Conservation (phyloP, 116 monocot species). For the Iris pallida region DNA sequence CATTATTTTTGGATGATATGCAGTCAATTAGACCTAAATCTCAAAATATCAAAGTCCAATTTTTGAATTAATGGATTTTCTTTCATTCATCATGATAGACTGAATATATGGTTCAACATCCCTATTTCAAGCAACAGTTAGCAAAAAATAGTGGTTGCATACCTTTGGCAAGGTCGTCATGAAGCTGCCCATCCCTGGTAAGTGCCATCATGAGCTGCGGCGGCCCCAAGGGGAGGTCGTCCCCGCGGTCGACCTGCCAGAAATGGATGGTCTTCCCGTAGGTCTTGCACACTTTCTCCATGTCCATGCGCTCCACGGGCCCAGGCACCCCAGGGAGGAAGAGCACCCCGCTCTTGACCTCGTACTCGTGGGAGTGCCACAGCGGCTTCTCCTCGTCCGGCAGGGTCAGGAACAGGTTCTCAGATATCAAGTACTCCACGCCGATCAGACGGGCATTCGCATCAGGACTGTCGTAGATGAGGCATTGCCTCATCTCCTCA, state of each 20-base stretch:
- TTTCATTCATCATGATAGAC: too few species aligned
- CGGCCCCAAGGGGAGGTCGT: constrained; percentile 47
- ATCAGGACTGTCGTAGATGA: constrained; percentile 64
- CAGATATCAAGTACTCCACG: constrained; percentile 65
- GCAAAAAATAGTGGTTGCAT: not conserved
- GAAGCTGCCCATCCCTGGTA: constrained; percentile 67
- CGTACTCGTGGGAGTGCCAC: constrained; percentile 92
- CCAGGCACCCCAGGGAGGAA: constrained; percentile 68
- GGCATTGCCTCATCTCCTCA: constrained; percentile 80
- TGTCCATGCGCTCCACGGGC: constrained; percentile 37
- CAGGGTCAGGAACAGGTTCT: constrained; percentile 52
- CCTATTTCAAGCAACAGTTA: not conserved
- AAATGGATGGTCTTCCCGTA: constrained; percentile 89
- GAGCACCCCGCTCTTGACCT: constrained; percentile 70
- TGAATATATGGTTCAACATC: not conserved
- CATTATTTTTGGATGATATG: too few species aligned
- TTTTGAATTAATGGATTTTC: too few species aligned
- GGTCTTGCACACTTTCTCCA: constrained; percentile 61
- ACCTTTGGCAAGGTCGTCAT: constrained; percentile 33
- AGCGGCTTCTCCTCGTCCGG: constrained; percentile 82
- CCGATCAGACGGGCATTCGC: constrained; percentile 61
- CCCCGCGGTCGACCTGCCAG: constrained; percentile 76
- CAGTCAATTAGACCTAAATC: too few species aligned
- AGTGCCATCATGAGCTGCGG: constrained; percentile 78
- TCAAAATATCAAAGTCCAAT: too few species aligned